phyloP scores from a whole-genome alignment of 768 basidiomycete species.

The Pleurotus tuoliensis region DNA sequence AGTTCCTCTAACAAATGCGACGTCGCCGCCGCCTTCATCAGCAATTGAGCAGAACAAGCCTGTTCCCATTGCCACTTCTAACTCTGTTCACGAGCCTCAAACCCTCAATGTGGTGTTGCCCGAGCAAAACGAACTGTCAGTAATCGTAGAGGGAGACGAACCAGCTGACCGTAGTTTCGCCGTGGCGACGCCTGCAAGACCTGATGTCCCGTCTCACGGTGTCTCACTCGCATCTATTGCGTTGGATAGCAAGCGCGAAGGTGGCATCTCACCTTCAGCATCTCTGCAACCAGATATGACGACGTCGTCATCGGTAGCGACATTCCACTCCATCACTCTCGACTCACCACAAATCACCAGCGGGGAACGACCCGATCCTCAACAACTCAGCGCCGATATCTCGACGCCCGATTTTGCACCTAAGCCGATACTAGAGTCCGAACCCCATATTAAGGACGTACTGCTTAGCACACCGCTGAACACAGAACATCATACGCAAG shows the following conservation, averaged over 20 bases:
- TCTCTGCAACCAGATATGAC: slow-evolving; percentile 1
- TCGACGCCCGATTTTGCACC: too few relatives aligned
- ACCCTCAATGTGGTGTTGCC: not conserved
- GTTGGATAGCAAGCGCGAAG: not conserved
- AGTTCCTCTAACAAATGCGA: too few relatives aligned
- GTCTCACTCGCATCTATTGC: not conserved
- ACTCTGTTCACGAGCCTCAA: slow-evolving; percentile 9
- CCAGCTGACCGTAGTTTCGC: slow-evolving; percentile 35
- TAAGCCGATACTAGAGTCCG: too few relatives aligned
- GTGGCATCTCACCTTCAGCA: not conserved
- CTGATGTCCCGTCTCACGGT: not conserved
- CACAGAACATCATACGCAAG: not conserved
- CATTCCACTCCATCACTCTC: slow-evolving; percentile 35
- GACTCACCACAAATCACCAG: slow-evolving; percentile 25
- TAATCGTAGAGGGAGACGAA: slow-evolving; percentile 73
- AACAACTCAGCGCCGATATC: not conserved
- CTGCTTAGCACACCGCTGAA: not conserved
- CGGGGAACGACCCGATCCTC: not conserved
- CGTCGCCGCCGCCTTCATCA: too few relatives aligned
- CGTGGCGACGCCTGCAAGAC: not conserved
- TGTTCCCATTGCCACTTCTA: too few relatives aligned
- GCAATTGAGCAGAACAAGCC: too few relatives aligned
- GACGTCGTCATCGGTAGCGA: slow-evolving; percentile 29
- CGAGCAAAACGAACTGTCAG: slow-evolving; percentile 51
- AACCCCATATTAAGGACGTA: not conserved